Conservation (phyloP, 441 rosid species). For the Rhodomyrtus psidioides region DNA sequence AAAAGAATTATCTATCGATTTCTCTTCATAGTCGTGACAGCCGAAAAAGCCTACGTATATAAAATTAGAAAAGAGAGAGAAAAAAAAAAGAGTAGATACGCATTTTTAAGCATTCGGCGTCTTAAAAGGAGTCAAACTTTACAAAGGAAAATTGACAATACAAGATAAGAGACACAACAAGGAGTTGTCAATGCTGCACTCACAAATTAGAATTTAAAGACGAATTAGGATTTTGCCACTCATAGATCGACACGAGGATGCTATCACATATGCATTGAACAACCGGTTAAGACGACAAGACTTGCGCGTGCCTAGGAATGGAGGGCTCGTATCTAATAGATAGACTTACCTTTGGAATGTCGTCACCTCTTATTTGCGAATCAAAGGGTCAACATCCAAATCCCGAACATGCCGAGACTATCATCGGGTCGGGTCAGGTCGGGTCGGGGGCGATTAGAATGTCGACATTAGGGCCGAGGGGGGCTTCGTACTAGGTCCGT, state of each 20-base stretch:
- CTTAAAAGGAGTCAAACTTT: neutral
- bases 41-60: no score
- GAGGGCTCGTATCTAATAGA: neutral
- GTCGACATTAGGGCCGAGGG: no score
- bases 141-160: neutral
- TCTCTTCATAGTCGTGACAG: neutral
- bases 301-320: neutral
- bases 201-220: neutral
- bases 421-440: neutral
- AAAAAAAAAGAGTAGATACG: no score
- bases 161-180: neutral
- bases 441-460: neutral
- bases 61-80: no score
- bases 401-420: neutral
- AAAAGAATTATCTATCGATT: neutral
- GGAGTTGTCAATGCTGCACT: no score
- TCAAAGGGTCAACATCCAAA: neutral
- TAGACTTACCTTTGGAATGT: neutral
- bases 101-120: no score
- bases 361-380: neutral
- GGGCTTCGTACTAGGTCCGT: no score
- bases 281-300: neutral
- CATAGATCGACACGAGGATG: neutral
- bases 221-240: neutral
- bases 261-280: neutral